phyloP scores from a whole-genome alignment of 1,284 basidiomycete genomes.

The Apiotrichum sp. region DNA sequence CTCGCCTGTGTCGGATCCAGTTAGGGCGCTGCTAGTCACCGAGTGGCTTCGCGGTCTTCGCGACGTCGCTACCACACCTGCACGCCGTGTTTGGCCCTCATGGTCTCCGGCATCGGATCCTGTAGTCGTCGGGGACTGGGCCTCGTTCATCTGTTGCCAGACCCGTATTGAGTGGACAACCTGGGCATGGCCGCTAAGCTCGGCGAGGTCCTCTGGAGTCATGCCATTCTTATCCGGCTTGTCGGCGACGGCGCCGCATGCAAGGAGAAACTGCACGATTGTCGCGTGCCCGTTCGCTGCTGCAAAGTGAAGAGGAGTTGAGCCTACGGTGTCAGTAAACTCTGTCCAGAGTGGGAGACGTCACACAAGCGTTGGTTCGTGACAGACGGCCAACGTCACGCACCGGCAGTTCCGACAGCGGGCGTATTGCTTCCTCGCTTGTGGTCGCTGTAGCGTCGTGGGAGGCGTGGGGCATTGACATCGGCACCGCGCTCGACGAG shows the following conservation, averaged over 20 bases:
- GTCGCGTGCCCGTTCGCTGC: constrained; percentile 79
- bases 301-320: constrained; percentile 90
- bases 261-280: constrained; percentile 67
- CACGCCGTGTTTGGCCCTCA: not conserved
- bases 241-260: constrained; percentile 69
- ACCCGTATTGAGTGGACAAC: constrained; percentile 44
- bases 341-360: too few species aligned
- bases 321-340: constrained; percentile 51
- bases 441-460: constrained; percentile 61
- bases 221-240: constrained; percentile 78
- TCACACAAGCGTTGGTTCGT: not conserved
- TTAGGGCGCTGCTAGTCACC: constrained; percentile 2
- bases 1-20: constrained; percentile 1
- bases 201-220: constrained; percentile 57
- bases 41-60: constrained; percentile 3
- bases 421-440: constrained; percentile 49
- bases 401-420: constrained; percentile 60
- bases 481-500: constrained; percentile 86
- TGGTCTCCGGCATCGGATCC: not conserved
- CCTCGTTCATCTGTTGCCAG: constrained; percentile 34
- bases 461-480: constrained; percentile 70
- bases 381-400: constrained; percentile 9
- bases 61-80: not conserved
- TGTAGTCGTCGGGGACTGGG: not conserved
- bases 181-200: constrained; percentile 46